phyloP scores from a whole-genome alignment of 1,284 basidiomycete species.

The Ustilago tritici region DNA sequence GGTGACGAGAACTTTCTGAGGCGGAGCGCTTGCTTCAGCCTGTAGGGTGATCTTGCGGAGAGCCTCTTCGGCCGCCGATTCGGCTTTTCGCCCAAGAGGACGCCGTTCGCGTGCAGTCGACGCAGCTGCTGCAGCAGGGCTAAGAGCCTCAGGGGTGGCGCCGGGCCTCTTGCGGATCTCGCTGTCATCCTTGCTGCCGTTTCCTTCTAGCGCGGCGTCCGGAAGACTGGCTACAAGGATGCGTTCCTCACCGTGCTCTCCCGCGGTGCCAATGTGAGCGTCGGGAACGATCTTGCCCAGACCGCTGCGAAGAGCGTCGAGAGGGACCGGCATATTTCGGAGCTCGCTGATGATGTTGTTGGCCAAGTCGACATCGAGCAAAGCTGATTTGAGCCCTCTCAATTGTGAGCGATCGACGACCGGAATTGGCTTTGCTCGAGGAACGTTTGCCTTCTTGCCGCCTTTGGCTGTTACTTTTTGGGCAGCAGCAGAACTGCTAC shows the following conservation, averaged over 20 bases:
- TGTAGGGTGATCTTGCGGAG: constrained; percentile 34
- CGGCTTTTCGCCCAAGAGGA: constrained; percentile 20
- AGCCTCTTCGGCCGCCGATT: constrained; percentile 50
- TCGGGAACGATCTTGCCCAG: constrained; percentile 28
- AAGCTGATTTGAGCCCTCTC: constrained; percentile 54
- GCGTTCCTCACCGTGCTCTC: constrained; percentile 49
- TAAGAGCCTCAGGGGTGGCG: constrained; percentile 17
- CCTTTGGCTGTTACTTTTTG: constrained; percentile 10
- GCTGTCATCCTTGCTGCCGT: constrained; percentile 34
- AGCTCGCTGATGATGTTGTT: constrained; percentile 63
- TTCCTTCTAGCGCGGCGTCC: constrained; percentile 18
- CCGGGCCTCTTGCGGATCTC: constrained; percentile 35
- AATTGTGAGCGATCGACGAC: constrained; percentile 48
- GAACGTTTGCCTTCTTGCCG: constrained; percentile 38
- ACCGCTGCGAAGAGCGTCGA: constrained; percentile 31
- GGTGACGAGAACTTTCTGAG: constrained; percentile 22
- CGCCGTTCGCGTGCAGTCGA: constrained; percentile 12
- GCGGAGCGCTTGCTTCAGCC: constrained; percentile 18
- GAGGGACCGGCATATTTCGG: constrained; percentile 50
- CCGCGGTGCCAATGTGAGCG: constrained; percentile 39
- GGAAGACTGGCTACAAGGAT: constrained; percentile 32
- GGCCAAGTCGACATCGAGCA: constrained; percentile 56
- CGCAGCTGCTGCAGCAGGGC: constrained; percentile 10
- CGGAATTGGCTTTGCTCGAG: constrained; percentile 31
- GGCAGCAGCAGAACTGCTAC: constrained; percentile 19